These are phyloP conservation scores for Fusarium sp. DNA, from an alignment of 2,329 filamentous ascomycete genomes.

Conservation along the genomic window DNA sequence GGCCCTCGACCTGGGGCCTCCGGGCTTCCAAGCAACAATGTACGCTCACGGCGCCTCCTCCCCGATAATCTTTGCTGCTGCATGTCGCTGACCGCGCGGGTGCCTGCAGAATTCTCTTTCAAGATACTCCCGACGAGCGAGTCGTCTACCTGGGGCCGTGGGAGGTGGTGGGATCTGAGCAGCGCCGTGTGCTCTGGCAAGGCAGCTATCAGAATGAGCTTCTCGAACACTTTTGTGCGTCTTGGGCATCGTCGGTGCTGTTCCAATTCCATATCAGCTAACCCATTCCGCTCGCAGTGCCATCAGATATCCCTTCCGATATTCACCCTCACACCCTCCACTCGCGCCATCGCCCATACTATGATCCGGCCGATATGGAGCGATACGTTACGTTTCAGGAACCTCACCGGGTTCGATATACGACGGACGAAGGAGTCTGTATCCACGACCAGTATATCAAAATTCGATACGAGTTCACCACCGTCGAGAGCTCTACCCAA, in stretches of 20 bases:
- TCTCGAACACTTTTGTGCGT: slow-evolving; percentile 67
- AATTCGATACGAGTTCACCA: slow-evolving; percentile 67
- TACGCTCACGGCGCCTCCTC: slow-evolving; percentile 49
- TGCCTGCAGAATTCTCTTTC: slow-evolving; percentile 63
- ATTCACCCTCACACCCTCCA: slow-evolving; percentile 66
- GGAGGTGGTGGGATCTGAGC: slow-evolving; percentile 65
- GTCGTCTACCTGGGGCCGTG: slow-evolving; percentile 69
- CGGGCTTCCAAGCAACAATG: slow-evolving; percentile 70
- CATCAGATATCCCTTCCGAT: slow-evolving; percentile 61
- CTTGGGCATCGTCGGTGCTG: slow-evolving; percentile 2
- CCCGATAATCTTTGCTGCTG: slow-evolving; percentile 26
- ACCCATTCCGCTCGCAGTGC: slow-evolving; percentile 54
- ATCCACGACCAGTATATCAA: slow-evolving; percentile 65
- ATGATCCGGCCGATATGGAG: slow-evolving; percentile 66
- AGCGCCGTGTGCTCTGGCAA: slow-evolving; percentile 67
- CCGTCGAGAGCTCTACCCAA: slow-evolving; percentile 62
- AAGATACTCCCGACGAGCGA: slow-evolving; percentile 64
- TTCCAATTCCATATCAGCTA: slow-evolving; percentile 20
- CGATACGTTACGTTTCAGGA: slow-evolving; percentile 65
- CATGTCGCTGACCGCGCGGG: slow-evolving; percentile 41
- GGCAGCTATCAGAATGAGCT: slow-evolving; percentile 68
- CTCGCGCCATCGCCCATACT: slow-evolving; percentile 66
- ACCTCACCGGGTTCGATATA: slow-evolving; percentile 65
- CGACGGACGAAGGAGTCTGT: slow-evolving; percentile 61
- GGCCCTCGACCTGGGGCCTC: slow-evolving; percentile 67